Evolutionary conservation across 352 stramenopile species (phyloP).

Genomic region (Elongisporangium undulatum): DNA sequence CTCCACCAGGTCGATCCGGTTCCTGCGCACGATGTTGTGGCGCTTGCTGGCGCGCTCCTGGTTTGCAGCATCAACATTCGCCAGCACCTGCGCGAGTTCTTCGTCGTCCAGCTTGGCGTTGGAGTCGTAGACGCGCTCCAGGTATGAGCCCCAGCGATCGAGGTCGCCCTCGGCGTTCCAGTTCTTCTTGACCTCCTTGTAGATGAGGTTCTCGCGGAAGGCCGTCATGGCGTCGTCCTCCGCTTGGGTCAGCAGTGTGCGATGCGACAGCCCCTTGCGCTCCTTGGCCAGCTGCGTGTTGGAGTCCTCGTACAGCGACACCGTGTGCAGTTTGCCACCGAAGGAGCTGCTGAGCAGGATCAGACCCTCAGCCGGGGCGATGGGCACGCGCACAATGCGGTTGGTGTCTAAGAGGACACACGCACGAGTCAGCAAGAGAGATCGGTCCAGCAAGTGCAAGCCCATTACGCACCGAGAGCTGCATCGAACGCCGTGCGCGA

Average conservation of each 20-base stretch:
- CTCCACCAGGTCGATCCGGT: conserved; percentile 31
- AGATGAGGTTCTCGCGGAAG: conserved; percentile 75
- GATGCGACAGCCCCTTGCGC: conserved; percentile 47
- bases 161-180: conserved; percentile 48
- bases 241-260: conserved; percentile 36
- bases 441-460: not conserved
- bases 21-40: conserved; percentile 45
- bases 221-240: conserved; percentile 53
- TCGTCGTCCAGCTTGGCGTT: conserved; percentile 43
- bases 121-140: conserved; percentile 48
- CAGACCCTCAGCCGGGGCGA: conserved; percentile 85
- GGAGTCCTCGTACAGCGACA: conserved; percentile 65
- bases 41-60: conserved; percentile 33
- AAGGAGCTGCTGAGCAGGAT: conserved; percentile 83
- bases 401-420: conserved; percentile 44
- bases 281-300: conserved; percentile 62
- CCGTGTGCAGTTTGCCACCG: conserved; percentile 70
- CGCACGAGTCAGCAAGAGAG: conserved; percentile 7
- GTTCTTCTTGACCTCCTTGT: conserved; percentile 49
- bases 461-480: conserved; percentile 38
- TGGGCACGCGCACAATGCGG: conserved; percentile 79
- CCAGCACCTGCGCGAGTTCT: conserved; percentile 29
- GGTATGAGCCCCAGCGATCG: conserved; percentile 52
- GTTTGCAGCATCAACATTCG: conserved; percentile 27
- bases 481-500: conserved; percentile 60